Conservation (phyloP, 352 stramenopile genomes). For the Pythium aquatile region DNA sequence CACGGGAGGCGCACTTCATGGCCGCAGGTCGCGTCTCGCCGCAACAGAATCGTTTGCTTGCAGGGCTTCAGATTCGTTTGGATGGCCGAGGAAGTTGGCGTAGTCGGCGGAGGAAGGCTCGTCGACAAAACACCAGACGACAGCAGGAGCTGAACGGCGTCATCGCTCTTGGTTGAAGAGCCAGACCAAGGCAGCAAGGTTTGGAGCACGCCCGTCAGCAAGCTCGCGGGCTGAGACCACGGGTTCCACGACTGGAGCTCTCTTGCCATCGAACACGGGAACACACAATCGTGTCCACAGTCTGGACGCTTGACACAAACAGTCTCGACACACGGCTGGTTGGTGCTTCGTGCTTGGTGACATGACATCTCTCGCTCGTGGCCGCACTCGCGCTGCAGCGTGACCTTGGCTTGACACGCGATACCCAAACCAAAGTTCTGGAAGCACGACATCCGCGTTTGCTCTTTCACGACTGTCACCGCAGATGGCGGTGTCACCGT, state of each 20-base stretch:
- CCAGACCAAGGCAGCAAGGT: slow-evolving; percentile 51
- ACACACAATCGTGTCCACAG: slow-evolving; percentile 45
- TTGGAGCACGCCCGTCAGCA: slow-evolving; percentile 26
- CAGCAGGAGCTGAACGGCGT: slow-evolving; percentile 31
- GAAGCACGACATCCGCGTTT: slow-evolving; percentile 24
- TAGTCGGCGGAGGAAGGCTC: slow-evolving; percentile 26
- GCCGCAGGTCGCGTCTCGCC: slow-evolving; percentile 42
- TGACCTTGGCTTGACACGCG: slow-evolving; percentile 36
- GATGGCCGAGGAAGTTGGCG: slow-evolving; percentile 19
- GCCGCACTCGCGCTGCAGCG: slow-evolving; percentile 37
- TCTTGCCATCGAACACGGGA: slow-evolving; percentile 38
- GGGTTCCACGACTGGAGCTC: slow-evolving; percentile 45
- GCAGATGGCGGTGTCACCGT: slow-evolving; percentile 6
- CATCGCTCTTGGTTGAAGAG: slow-evolving; percentile 10
- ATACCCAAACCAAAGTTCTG: slow-evolving; percentile 45
- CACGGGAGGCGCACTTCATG: slow-evolving; percentile 62
- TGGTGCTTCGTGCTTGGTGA: slow-evolving; percentile 40
- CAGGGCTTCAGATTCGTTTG: slow-evolving; percentile 38
- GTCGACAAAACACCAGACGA: slow-evolving; percentile 43
- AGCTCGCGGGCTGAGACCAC: slow-evolving; percentile 31
- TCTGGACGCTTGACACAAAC: slow-evolving; percentile 32
- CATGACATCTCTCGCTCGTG: slow-evolving; percentile 49
- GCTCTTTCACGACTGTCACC: slow-evolving; percentile 22
- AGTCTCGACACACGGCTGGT: slow-evolving; percentile 32
- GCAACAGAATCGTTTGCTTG: slow-evolving; percentile 35